Evolutionary conservation across 495 filamentous ascomycete species (phyloP), one percentile per base, ranked within the genome.

Genomic region (Penicillium macrosclerotiorum): DNA sequence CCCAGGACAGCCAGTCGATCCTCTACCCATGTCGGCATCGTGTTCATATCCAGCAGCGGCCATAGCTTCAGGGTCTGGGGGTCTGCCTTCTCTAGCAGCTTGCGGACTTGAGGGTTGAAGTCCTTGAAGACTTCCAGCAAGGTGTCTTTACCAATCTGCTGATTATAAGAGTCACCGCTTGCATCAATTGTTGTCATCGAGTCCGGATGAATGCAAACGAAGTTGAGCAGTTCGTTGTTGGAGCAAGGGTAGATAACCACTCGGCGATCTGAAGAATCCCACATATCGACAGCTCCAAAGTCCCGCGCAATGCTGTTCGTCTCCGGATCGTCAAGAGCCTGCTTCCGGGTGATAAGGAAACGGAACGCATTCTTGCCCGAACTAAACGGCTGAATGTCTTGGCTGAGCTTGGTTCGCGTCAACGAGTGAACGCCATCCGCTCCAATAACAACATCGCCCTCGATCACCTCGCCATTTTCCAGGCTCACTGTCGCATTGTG

Each of bases 201-300:
- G 20, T 77, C 77, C 0, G 80, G 78, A 54, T 84, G 77, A 20
- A 83, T 75, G 30, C 74, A 77, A 8, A 82, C 79, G 43, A 83
- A 78, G 49, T 86, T 84, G 24, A 86, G 60, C 8, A 77, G 19
- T 34, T 73, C 62, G 43, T 78, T 79, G 40, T 79, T 67, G 0
- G 69, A 61, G 40, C 73, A 79, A 0, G 81, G 80, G 42, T 85
- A 86, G 49, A 83, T 74, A 39, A 85, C 73, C 3, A 84, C 64
- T 0, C 80, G 62, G 13, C 73, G 64, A 34, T 85, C 79, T 0
- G 54, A 35, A 0, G 47, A 71, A 31, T 72, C 74, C 67, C 73
- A 81, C 47, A 84, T 74, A 23, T 50, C 45, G 11, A 82, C 55
- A 0, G 75, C 55, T 9, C 75, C 71, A 12, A 55, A 44, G 11